Base-by-base conservation (phyloP, 1,139 yeast genomes). In the Eremothecium gossypii region DNA sequence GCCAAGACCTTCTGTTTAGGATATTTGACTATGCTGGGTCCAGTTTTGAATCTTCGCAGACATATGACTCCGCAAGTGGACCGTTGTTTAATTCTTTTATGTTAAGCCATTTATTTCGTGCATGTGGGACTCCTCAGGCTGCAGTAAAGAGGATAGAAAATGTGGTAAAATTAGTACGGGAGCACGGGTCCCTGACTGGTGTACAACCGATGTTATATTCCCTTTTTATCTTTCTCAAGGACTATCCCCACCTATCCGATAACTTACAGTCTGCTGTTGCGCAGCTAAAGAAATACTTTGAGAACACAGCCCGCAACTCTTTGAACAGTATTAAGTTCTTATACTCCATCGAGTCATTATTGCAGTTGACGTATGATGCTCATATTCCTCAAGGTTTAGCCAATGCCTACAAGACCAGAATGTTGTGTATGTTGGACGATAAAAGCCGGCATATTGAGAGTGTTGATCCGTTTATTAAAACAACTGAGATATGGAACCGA, bases 91-190 rank as follows among this genome's bases (percentile, higher is more conserved):
- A 34, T 29, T 34, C 44, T 10, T 41, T 41, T 38, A 30, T 38
- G 28, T 34, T 41, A 14, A 41, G 44, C 26, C 39, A 30, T n/a
- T 17, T 41, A 9, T 86, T 84, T 61, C 80, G 83, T 30, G 83
- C 83, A 50, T 78, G 77, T 28, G 44, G 44, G 10, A 36, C 44
- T 8, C 40, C 44, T 49, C 74, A 72, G 26, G 85, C 84, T 49
- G 95, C 96, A 0, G 62, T 84, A 11, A 73, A 80, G 50, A 83
- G 95, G 0, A 83, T 87, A 4, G 86, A 83, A 50, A 96, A 87
- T 57, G 93, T 96, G 0, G 82, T 87, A 2, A 71, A 84, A 3
- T 89, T 87, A 2, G 96, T 96, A 0, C 68, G 96, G 51, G 96
- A 87, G 54, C 81, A 83, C 53, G 80, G 79, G 49, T 96, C 87